Conservation (phyloP, 1,139 yeast genomes). For the Hyphopichia khmerensis region DNA sequence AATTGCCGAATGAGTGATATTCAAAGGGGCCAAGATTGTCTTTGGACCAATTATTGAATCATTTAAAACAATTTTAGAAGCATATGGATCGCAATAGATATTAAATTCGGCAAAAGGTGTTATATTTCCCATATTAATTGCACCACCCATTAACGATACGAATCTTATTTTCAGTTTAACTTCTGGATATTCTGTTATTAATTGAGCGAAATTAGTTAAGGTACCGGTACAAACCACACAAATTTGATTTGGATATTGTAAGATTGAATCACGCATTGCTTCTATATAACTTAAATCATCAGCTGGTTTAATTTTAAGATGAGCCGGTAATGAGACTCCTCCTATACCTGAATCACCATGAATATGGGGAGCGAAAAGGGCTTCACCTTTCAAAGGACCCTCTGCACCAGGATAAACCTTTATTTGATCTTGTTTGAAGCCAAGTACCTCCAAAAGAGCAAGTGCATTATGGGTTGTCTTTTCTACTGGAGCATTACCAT, state of each 20-base stretch:
- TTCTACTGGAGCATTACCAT: slow-evolving; percentile 72
- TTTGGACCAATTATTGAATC: slow-evolving; percentile 47
- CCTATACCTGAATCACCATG: slow-evolving; percentile 79
- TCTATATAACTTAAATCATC: slow-evolving; percentile 48
- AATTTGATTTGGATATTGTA: slow-evolving; percentile 41
- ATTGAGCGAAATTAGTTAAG: slow-evolving; percentile 62
- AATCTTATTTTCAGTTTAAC: slow-evolving; percentile 43
- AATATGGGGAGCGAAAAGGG: slow-evolving; percentile 57
- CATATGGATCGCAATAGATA: slow-evolving; percentile 71
- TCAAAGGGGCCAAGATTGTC: slow-evolving; percentile 61
- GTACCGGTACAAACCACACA: slow-evolving; percentile 72
- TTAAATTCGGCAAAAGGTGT: slow-evolving; percentile 76
- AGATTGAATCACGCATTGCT: slow-evolving; percentile 56
- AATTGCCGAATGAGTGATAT: slow-evolving; percentile 67
- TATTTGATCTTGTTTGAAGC: slow-evolving; percentile 38
- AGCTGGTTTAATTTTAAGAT: slow-evolving; percentile 30
- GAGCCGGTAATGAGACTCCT: slow-evolving; percentile 61
- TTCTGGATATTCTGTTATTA: slow-evolving; percentile 54
- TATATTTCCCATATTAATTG: slow-evolving; percentile 45
- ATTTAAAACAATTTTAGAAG: slow-evolving; percentile 57
- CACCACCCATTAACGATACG: slow-evolving; percentile 79
- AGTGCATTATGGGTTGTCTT: slow-evolving; percentile 72
- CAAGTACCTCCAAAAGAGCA: slow-evolving; percentile 61
- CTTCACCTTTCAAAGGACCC: slow-evolving; percentile 51
- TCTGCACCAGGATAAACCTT: slow-evolving; percentile 69